Evolutionary conservation across 176 grass and related monocot genomes (phyloP).

Genomic region (Triticum dicoccoides): DNA sequence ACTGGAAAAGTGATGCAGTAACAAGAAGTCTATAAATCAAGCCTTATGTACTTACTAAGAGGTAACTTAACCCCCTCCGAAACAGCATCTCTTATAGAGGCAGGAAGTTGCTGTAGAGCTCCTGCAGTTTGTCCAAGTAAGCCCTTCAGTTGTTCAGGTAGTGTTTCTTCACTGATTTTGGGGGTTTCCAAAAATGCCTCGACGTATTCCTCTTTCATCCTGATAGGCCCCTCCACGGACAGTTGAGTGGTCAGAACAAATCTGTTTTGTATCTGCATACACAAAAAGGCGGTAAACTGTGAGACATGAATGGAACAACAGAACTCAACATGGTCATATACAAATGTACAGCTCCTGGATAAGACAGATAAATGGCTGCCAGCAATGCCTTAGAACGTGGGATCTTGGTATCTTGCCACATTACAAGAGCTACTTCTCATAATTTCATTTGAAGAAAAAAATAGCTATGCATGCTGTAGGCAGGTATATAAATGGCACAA

Average conservation of each 20-base stretch:
- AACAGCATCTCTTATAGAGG: slow-evolving; percentile 73
- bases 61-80: slow-evolving; percentile 77
- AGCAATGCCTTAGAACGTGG: neutral
- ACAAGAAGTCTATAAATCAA: neutral
- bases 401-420: neutral
- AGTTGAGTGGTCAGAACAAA: slow-evolving; percentile 75
- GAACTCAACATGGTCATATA: neutral
- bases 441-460: neutral
- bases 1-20: slow-evolving; percentile 1
- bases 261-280: slow-evolving; percentile 84
- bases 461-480: neutral
- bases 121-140: slow-evolving; percentile 68
- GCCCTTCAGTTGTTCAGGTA: slow-evolving; percentile 81
- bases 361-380: neutral
- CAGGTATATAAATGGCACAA: neutral
- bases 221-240: slow-evolving; percentile 77
- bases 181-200: slow-evolving; percentile 77
- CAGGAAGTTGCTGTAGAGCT: slow-evolving; percentile 76
- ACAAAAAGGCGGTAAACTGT: neutral
- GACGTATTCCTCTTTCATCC: slow-evolving; percentile 92
- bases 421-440: neutral
- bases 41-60: slow-evolving; percentile 62
- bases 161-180: slow-evolving; percentile 57
- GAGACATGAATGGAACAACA: neutral
- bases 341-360: neutral